These are phyloP conservation scores for Jatropha podagrica DNA, from an alignment of 441 rosid species.

Conservation along the genomic window DNA sequence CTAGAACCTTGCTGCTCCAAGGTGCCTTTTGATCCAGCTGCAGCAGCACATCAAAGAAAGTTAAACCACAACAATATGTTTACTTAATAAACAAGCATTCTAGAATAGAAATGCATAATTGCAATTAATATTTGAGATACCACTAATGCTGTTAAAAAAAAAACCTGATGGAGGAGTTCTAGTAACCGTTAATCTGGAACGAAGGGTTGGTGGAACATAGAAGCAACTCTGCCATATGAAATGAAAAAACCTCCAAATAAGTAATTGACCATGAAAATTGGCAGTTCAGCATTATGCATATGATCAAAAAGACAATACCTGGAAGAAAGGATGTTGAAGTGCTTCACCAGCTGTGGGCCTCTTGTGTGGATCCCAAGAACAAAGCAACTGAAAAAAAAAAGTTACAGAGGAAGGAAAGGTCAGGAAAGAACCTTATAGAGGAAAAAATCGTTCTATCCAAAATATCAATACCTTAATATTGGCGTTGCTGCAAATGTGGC, in stretches of 20 bases:
- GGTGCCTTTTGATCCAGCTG: conserved; percentile 57
- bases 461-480: no score
- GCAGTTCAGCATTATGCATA: not conserved
- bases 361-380: conserved; percentile 90
- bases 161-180: conserved; percentile 84
- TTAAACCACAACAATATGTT: not conserved
- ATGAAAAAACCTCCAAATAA: not conserved
- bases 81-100: no score
- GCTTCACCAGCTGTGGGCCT: conserved; percentile 87
- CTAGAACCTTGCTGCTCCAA: conserved; percentile 52
- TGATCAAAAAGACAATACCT: conserved; percentile 39
- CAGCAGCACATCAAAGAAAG: conserved; percentile 1
- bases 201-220: conserved; percentile 88
- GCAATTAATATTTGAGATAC: not conserved
- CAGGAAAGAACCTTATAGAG: no score
- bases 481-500: no score
- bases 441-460: not conserved
- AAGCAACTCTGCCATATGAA: conserved; percentile 64
- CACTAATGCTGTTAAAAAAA: not conserved
- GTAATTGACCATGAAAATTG: not conserved
- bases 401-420: not conserved
- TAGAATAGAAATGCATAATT: not conserved
- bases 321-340: conserved; percentile 92
- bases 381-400: conserved; percentile 49
- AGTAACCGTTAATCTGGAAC: conserved; percentile 44